Conservation (phyloP, 202 grass and related monocot genomes). For the Elaeis oleifera region DNA sequence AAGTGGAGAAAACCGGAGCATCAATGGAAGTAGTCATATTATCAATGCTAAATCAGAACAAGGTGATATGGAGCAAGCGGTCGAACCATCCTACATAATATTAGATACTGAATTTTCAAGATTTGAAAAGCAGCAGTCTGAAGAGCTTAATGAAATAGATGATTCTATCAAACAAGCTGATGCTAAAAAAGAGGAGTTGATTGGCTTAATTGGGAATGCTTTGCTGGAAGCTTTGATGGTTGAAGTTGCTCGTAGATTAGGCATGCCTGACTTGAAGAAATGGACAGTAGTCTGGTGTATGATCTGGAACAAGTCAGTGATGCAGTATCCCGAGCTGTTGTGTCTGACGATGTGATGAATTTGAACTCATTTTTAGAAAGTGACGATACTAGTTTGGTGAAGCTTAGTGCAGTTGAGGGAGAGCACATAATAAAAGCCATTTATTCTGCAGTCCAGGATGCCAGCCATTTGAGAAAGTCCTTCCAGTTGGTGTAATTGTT, state of each 20-base stretch:
- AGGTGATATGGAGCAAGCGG: slow-evolving; percentile 24
- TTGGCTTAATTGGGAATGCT: slow-evolving; percentile 45
- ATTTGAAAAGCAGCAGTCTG: slow-evolving; percentile 20
- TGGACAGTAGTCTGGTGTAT: slow-evolving; percentile 43
- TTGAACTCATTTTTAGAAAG: slow-evolving; percentile 27
- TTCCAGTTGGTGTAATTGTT: slow-evolving; percentile 80
- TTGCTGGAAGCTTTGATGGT: slow-evolving; percentile 54
- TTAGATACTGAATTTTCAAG: slow-evolving; percentile 22
- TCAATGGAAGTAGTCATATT: slow-evolving; percentile 16
- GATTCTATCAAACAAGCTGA: slow-evolving; percentile 25
- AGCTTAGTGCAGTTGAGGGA: slow-evolving; percentile 48
- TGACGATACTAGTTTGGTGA: slow-evolving; percentile 32
- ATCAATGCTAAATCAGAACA: slow-evolving; percentile 21
- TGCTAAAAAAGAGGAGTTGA: slow-evolving; percentile 40
- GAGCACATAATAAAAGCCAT: slow-evolving; percentile 53
- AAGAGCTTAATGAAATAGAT: slow-evolving; percentile 21
- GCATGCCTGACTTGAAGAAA: slow-evolving; percentile 32
- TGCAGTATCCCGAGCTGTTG: slow-evolving; percentile 43
- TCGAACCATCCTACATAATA: slow-evolving; percentile 47
- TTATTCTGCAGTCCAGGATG: slow-evolving; percentile 51
- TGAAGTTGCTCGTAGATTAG: slow-evolving; percentile 75
- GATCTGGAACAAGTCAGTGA: slow-evolving; percentile 53
- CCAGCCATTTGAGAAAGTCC: slow-evolving; percentile 53
- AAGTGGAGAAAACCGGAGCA: slow-evolving; percentile 15
- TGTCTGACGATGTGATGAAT: slow-evolving; percentile 52